A percentile compares a stretch with the other conserved stretches of the same genome.
phyloP scores from a whole-genome alignment of 2,329 filamentous ascomycete genomes.

The Coniochaeta sp. region DNA sequence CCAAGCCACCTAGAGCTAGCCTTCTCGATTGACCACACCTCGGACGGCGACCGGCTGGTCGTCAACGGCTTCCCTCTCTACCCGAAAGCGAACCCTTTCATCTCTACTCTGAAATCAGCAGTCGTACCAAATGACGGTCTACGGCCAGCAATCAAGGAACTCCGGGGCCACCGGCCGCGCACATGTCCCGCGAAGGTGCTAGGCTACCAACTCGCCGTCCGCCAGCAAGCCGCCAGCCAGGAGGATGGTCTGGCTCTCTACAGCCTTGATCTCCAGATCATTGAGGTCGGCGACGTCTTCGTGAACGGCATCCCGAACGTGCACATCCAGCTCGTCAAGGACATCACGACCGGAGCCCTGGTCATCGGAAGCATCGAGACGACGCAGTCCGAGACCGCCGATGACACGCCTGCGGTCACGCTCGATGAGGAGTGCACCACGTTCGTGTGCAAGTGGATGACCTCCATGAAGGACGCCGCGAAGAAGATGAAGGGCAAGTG shows the following conservation, averaged over 20 bases:
- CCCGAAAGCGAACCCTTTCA: constrained; percentile 40
- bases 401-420: constrained; percentile 16
- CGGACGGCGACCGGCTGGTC: constrained; percentile 38
- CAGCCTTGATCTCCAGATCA: constrained; percentile 48
- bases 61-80: constrained; percentile 58
- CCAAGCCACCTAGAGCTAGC: constrained; percentile 42
- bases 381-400: constrained; percentile 19
- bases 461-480: constrained; percentile 38
- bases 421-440: constrained; percentile 32
- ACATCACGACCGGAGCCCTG: constrained; percentile 40
- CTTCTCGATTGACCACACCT: constrained; percentile 42
- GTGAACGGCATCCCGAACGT: constrained; percentile 48
- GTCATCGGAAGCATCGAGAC: constrained; percentile 43
- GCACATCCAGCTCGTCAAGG: constrained; percentile 56
- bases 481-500: constrained; percentile 29
- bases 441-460: constrained; percentile 49
- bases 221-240: constrained; percentile 37
- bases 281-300: constrained; percentile 51
- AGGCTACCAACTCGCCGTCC: constrained; percentile 42
- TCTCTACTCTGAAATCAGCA: constrained; percentile 34
- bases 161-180: constrained; percentile 12
- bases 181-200: constrained; percentile 19
- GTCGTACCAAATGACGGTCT: constrained; percentile 30
- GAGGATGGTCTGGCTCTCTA: constrained; percentile 46
- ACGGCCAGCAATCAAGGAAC: constrained; percentile 11